Conservation (phyloP, 1,139 yeast genomes). For the Sugiyamaella xylanicola region DNA sequence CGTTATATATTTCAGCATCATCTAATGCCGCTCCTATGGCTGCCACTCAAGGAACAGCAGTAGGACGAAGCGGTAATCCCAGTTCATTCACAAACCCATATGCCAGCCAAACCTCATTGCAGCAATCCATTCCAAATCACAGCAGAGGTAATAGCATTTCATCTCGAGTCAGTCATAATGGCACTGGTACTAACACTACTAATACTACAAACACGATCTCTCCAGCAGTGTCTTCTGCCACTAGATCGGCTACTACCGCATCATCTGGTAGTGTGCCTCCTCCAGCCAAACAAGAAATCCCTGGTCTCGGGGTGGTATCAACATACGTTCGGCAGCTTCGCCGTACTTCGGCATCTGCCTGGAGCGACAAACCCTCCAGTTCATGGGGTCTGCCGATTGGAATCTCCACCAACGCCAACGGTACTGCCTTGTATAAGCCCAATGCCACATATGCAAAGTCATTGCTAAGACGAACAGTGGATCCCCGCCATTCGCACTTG, state of each 20-base stretch:
- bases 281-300: slow-evolving; percentile 15
- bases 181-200: not conserved
- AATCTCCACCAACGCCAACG: slow-evolving; percentile 50
- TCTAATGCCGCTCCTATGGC: not conserved
- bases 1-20: slow-evolving; percentile 21
- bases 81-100: slow-evolving; percentile 15
- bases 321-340: slow-evolving; percentile 58
- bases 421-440: slow-evolving; percentile 30
- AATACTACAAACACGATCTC: slow-evolving; percentile 11
- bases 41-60: slow-evolving; percentile 4
- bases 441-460: slow-evolving; percentile 34
- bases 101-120: slow-evolving; percentile 15
- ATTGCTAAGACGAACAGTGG: slow-evolving; percentile 46
- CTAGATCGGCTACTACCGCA: slow-evolving; percentile 18
- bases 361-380: slow-evolving; percentile 54
- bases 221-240: slow-evolving; percentile 12
- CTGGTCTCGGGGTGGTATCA: slow-evolving; percentile 43
- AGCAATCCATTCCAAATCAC: slow-evolving; percentile 11
- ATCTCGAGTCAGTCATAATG: slow-evolving; percentile 19
- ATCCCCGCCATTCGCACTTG: slow-evolving; percentile 72
- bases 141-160: slow-evolving; percentile 24
- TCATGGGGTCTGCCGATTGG: slow-evolving; percentile 70
- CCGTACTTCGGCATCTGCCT: slow-evolving; percentile 54
- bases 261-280: slow-evolving; percentile 5
- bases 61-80: not conserved